These are phyloP conservation scores for Strigomonas galati DNA, from an alignment of 208 protist genomes.

Conservation along the genomic window DNA sequence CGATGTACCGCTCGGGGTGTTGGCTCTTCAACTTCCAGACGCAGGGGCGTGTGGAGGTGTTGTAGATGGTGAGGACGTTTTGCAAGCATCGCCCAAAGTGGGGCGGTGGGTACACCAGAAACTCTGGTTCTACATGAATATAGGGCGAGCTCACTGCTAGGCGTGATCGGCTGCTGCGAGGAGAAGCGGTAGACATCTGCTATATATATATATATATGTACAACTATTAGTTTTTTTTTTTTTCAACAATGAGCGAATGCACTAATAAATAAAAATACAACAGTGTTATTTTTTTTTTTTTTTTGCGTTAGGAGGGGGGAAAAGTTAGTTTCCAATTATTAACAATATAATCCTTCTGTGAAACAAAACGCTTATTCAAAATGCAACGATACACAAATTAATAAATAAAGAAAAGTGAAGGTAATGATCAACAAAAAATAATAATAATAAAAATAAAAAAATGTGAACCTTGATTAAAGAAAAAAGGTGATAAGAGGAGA, in stretches of 20 bases:
- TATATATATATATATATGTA: not conserved
- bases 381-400: too few relatives aligned
- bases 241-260: not conserved
- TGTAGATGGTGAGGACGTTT: constrained; percentile 65
- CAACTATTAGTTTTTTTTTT: constrained; percentile 11
- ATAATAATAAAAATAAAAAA: constrained; percentile 4
- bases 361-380: too few relatives aligned
- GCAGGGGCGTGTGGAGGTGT: constrained; percentile 41
- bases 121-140: constrained; percentile 56
- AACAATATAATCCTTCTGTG: too few relatives aligned
- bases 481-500: constrained; percentile 1
- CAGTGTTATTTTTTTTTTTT: not conserved
- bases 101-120: constrained; percentile 62
- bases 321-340: too few relatives aligned
- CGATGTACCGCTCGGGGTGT: constrained; percentile 65
- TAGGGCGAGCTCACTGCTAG: constrained; percentile 19
- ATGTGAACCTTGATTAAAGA: constrained; percentile 9
- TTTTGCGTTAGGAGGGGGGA: not conserved
- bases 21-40: constrained; percentile 67
- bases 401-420: constrained; percentile 11
- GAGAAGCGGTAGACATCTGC: not conserved
- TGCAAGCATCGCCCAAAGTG: constrained; percentile 60
- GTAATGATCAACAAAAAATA: constrained; percentile 10
- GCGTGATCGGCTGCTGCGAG: constrained; percentile 1
- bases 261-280: not conserved